These are phyloP conservation scores for Lachancea quebecensis DNA, from an alignment of 805 yeast genomes.

Conservation along the genomic window DNA sequence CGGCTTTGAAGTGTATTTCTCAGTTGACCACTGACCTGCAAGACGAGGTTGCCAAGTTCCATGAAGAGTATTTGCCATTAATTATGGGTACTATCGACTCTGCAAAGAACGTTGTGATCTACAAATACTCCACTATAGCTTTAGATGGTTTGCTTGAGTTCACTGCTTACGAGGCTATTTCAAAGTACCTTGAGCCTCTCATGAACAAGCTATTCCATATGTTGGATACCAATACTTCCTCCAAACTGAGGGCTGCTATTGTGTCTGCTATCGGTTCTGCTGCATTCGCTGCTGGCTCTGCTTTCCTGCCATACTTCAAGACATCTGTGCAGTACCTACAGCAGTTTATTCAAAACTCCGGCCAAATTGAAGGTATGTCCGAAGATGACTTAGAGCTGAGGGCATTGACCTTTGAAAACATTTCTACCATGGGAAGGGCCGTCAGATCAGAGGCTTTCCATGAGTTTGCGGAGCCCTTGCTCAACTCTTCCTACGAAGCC, in stretches of 20 bases:
- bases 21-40: slow-evolving; percentile 79
- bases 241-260: slow-evolving; percentile 64
- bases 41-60: slow-evolving; percentile 77
- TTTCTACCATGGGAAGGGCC: slow-evolving; percentile 93
- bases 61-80: slow-evolving; percentile 74
- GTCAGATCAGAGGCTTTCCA: slow-evolving; percentile 88
- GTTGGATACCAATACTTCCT: slow-evolving; percentile 69
- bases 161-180: slow-evolving; percentile 80
- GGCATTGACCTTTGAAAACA: slow-evolving; percentile 87
- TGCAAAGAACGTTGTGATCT: slow-evolving; percentile 74
- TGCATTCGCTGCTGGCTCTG: slow-evolving; percentile 89
- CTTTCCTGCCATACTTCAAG: slow-evolving; percentile 79
- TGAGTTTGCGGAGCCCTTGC: slow-evolving; percentile 78
- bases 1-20: slow-evolving; percentile 77
- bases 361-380: slow-evolving; percentile 64
- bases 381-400: slow-evolving; percentile 89
- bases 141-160: slow-evolving; percentile 88
- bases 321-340: slow-evolving; percentile 74
- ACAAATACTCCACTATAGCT: slow-evolving; percentile 85
- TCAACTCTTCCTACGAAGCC: slow-evolving; percentile 78
- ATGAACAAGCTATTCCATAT: slow-evolving; percentile 83
- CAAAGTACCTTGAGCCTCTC: slow-evolving; percentile 75
- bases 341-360: slow-evolving; percentile 67
- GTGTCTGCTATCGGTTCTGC: slow-evolving; percentile 97
- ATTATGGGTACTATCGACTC: slow-evolving; percentile 81